Evolutionary conservation across 305 asterid species (phyloP), one percentile per base, ranked within the genome.

Genomic region (Petunia hybrid): DNA sequence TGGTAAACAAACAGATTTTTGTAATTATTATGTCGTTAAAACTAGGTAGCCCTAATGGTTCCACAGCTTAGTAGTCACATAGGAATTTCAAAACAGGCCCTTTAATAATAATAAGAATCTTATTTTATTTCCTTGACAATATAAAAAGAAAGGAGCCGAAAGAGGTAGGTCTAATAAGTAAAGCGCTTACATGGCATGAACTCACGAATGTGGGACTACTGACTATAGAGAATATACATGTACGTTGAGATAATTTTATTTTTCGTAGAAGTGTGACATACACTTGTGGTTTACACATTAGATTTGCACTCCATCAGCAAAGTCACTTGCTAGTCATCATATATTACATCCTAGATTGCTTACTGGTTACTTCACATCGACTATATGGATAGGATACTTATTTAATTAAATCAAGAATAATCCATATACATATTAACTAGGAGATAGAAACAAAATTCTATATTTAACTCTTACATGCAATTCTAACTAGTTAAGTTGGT

Each of bases 221-320:
- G 39, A 45, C 10, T 22, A 69, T 64, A 38, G 70, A 38, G 46
- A 63, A 64, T 64, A 64, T 64, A 63, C 36, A 36, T 3, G 12
- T 2, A 63, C 31, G 31, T 63, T 63, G 45, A 63, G 45, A 63
- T 36, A 63, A 10, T 10, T 36, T 1, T 38, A 12, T 36, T 63
- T 65, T 41, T 41, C 3, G 3, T n/a, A 42, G 16, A 16, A 42
- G 13, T 40, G 31, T 62, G 43, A 51, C 39, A 31, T 67, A 69
- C 8, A 80, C 42, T 76, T 64, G 88, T 86, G 89, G 87, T 76
- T 80, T 88, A 86, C 88, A 81, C 69, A 75, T 59, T 83, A 84
- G 89, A 88, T 83, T 77, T 81, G 88, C 88, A 83, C 82, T 73
- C 31, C 61, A 76, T 51, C 75, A 75, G 45, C 61, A 81, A 59